Evolutionary conservation across 75 land plant species (phyloP).

Genomic region (Cryptomeria japonica): DNA sequence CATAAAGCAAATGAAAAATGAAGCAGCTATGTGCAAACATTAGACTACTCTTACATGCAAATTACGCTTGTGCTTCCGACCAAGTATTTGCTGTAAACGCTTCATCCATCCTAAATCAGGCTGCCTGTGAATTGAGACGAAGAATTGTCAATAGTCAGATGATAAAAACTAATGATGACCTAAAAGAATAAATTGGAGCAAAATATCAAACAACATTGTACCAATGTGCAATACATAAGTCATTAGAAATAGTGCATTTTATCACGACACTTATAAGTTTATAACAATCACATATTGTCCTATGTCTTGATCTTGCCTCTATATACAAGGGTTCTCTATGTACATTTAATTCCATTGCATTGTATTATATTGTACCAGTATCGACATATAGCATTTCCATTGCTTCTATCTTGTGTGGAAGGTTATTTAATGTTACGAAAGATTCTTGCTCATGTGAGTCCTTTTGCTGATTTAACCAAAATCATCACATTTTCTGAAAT

Average conservation of each 20-base stretch:
- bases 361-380: too few species aligned
- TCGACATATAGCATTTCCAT: too few species aligned
- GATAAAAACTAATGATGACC: not conserved
- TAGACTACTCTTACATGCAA: constrained; percentile 63
- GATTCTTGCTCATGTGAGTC: too few species aligned
- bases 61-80: constrained; percentile 91
- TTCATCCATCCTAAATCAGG: constrained; percentile 99
- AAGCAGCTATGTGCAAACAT: not conserved
- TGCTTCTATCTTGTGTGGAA: too few species aligned
- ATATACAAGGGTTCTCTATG: too few species aligned
- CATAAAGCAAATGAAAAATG: not conserved
- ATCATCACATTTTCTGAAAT: too few species aligned
- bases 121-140: constrained; percentile 47
- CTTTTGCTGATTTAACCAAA: too few species aligned
- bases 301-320: too few species aligned
- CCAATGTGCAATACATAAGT: not conserved
- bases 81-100: constrained; percentile 90
- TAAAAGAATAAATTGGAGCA: not conserved
- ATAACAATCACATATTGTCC: too few species aligned
- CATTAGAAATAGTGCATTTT: not conserved
- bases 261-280: too few species aligned
- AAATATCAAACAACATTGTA: not conserved
- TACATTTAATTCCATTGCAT: too few species aligned
- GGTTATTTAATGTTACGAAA: too few species aligned
- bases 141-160: not conserved